Evolutionary conservation across 2,329 filamentous ascomycete species (phyloP).

Genomic region (Beauveria medogensis): DNA sequence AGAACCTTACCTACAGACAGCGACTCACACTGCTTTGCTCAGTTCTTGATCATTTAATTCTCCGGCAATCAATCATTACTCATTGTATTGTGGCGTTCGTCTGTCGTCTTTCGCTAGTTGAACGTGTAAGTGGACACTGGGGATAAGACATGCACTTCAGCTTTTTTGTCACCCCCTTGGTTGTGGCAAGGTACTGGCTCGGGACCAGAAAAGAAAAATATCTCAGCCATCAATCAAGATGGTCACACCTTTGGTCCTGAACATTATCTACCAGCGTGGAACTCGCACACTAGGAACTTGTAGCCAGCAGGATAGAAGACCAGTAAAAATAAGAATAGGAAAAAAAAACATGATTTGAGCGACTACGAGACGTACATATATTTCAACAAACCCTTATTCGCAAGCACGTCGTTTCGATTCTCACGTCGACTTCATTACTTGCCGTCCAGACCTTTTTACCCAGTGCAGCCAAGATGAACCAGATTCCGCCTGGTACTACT

Average conservation of each 20-base stretch:
- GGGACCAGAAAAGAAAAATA: conserved; percentile 6
- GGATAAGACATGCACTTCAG: background rate
- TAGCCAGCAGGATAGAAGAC: background rate
- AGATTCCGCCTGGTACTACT: conserved; percentile 14
- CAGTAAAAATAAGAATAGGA: background rate
- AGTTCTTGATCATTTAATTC: background rate
- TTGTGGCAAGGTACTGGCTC: background rate
- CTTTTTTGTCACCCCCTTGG: no score
- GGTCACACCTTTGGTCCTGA: background rate
- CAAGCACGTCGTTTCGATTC: background rate
- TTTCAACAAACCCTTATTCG: background rate
- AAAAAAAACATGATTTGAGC: background rate
- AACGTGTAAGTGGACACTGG: conserved; percentile 2
- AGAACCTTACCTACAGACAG: background rate
- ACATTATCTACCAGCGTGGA: background rate
- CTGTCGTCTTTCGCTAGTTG: background rate
- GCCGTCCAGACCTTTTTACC: background rate
- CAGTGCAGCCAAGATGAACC: background rate
- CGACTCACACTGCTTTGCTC: background rate
- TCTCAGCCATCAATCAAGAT: conserved; percentile 1
- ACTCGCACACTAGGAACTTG: background rate
- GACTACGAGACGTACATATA: background rate
- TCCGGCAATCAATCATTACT: background rate
- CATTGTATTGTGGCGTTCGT: background rate
- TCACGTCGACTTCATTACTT: background rate